phyloP scores from a whole-genome alignment of 2,329 filamentous ascomycete species.

The Fusarium praegraminearum region DNA sequence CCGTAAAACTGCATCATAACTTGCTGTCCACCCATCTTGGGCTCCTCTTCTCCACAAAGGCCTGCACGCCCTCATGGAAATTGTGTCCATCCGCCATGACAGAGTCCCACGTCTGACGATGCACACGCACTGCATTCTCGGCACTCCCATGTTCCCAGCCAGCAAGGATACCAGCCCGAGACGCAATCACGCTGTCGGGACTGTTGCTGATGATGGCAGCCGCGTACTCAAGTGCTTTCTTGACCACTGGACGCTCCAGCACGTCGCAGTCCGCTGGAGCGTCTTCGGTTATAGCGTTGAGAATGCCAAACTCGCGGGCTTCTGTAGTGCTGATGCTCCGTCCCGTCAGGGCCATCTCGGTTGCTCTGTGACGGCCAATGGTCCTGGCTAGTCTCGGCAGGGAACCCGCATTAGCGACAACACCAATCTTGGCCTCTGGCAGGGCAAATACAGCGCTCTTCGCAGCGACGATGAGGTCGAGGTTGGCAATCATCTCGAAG shows the following conservation, averaged over 20 bases:
- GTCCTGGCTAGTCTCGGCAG: conserved; percentile 74
- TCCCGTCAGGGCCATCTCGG: conserved; percentile 75
- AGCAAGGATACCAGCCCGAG: conserved; percentile 73
- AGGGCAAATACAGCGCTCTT: conserved; percentile 71
- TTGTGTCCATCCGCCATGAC: conserved; percentile 73
- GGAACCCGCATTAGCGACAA: conserved; percentile 77
- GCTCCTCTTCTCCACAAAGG: conserved; percentile 78
- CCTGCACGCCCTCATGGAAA: conserved; percentile 75
- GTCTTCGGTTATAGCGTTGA: conserved; percentile 70
- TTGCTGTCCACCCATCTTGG: conserved; percentile 73
- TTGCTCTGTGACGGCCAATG: conserved; percentile 74
- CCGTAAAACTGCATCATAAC: conserved; percentile 52
- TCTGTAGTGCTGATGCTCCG: conserved; percentile 67
- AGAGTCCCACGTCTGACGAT: conserved; percentile 64
- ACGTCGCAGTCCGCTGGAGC: conserved; percentile 47
- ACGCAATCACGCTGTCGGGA: conserved; percentile 78
- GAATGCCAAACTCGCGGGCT: conserved; percentile 72
- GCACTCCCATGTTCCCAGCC: conserved; percentile 76
- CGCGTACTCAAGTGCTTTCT: conserved; percentile 69
- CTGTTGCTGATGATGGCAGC: conserved; percentile 71
- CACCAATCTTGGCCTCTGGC: conserved; percentile 78
- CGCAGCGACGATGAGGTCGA: conserved; percentile 76
- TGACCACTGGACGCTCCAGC: conserved; percentile 57
- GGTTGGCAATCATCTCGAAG: conserved; percentile 80
- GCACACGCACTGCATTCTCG: conserved; percentile 67